Base-by-base conservation (phyloP, 495 filamentous ascomycete species). In the Jackrogersella minutella region DNA sequence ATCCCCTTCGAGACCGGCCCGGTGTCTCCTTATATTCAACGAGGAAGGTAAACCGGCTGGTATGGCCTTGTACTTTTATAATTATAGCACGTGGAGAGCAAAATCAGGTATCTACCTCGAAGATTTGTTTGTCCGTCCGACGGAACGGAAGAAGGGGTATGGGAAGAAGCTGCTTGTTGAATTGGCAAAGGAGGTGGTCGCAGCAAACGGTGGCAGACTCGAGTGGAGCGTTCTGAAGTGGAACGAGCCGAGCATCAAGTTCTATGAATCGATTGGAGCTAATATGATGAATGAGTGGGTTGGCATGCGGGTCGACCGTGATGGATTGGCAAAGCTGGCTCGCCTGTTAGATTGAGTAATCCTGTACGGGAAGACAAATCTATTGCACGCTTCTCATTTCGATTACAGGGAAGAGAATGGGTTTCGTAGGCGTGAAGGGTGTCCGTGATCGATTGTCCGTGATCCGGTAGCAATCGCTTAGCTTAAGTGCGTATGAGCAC, bases 171-270 rank as follows among this genome's bases (percentile, higher is more conserved):
- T 98, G 73, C 79, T 99, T 34, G 84, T 84, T 49, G 87, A 87
- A 71, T 78, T 97, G 75, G 94, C 94, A 31, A 83, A 84, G 73
- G 90, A 94, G 76, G 85, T 91, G 50, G 80, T 91, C 52, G 82
- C 82, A 60, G 87, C 93, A 33, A 78, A 85, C 10, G 93, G 93
- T 0, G 83, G 85, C 5, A 84, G 95, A 67, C 75, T 99, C 58
- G 94, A 97, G 78, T 99, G 95, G 95, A 91, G 86, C 72, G 93
- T 97, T 69, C 76, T 99, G 68, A 93, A 89, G 78, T 91, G 86
- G 93, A 97, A 99, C 76, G 86, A 91, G 80, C 90, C 91, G 37
- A 90, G 86, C 67, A 92, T 97, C 76, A 80, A 87, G 71, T 97
- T 99, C 73, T 98, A 99, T 71, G 84, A 89, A 72, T 82, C 84